phyloP scores from a whole-genome alignment of 177 flowering plant species.

The Vitis hybrid region DNA sequence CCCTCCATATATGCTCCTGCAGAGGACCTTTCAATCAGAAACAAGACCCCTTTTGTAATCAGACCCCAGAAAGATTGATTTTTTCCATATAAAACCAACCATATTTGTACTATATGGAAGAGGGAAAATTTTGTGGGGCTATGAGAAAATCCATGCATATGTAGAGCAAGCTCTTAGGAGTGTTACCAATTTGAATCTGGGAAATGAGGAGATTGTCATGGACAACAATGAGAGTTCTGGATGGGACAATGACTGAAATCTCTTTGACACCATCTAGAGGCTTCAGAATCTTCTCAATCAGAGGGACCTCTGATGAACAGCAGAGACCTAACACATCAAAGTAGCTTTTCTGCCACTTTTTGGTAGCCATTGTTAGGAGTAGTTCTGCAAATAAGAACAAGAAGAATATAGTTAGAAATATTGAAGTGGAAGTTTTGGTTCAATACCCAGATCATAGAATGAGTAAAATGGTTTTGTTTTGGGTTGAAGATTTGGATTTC shows the following conservation, averaged over 20 bases:
- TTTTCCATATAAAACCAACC: no score
- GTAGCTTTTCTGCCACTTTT: constrained; percentile 64
- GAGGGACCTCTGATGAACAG: constrained; percentile 76
- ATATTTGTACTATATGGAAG: no score
- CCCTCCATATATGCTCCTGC: no score
- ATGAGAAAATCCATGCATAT: no score
- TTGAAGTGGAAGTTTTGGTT: background rate
- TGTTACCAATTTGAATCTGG: constrained; percentile 69
- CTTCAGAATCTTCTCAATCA: constrained; percentile 63
- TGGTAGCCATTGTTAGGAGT: constrained; percentile 7
- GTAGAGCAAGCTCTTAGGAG: no score
- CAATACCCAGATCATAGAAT: constrained; percentile 1
- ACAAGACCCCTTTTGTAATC: no score
- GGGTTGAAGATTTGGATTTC: background rate
- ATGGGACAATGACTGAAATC: constrained; percentile 66
- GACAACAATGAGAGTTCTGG: constrained; percentile 78
- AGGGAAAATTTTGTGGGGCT: no score
- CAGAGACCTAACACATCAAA: constrained; percentile 90
- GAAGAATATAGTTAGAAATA: no score
- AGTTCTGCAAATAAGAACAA: constrained; percentile 2
- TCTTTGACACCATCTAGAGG: constrained; percentile 70
- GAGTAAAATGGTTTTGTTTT: background rate
- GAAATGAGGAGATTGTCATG: constrained; percentile 70
- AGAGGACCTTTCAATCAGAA: no score
- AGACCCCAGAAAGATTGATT: no score